These are phyloP conservation scores for Debaryomyces castellii DNA, from an alignment of 805 yeast species.

Conservation along the genomic window DNA sequence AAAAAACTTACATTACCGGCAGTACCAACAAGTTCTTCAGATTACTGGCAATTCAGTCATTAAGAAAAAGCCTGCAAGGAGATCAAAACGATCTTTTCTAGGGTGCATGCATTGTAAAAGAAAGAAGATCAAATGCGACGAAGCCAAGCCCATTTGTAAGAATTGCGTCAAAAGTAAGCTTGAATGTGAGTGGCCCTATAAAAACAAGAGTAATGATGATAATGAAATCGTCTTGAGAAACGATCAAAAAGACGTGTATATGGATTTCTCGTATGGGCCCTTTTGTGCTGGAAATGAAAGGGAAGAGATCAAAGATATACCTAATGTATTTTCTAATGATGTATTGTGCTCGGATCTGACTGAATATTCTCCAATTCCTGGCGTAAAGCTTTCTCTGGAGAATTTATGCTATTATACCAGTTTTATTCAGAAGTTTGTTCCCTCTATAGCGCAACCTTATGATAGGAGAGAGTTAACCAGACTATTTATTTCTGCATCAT, in stretches of 20 bases:
- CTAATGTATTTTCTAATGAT: not conserved
- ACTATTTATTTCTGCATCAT: constrained; percentile 37
- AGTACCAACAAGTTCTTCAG: constrained; percentile 1
- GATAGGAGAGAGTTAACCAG: constrained; percentile 36
- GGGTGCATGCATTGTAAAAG: constrained; percentile 32
- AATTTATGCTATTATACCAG: not conserved
- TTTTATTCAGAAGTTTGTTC: constrained; percentile 41
- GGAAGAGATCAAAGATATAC: not conserved
- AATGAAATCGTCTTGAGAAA: not conserved
- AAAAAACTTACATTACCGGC: not conserved
- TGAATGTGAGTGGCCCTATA: constrained; percentile 1
- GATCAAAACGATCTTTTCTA: constrained; percentile 8
- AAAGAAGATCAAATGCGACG: constrained; percentile 32
- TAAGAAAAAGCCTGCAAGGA: not conserved
- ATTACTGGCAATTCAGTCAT: not conserved
- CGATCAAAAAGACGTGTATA: not conserved
- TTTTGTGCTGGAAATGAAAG: not conserved
- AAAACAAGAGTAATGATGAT: not conserved
- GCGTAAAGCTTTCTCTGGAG: not conserved
- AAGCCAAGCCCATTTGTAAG: constrained; percentile 25
- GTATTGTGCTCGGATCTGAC: not conserved
- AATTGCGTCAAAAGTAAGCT: constrained; percentile 23
- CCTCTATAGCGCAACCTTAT: constrained; percentile 42
- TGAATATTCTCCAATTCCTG: not conserved
- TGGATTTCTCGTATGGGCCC: too few relatives aligned